phyloP scores from a whole-genome alignment of 2,329 filamentous ascomycete genomes.

The Trichophyton rubrum region DNA sequence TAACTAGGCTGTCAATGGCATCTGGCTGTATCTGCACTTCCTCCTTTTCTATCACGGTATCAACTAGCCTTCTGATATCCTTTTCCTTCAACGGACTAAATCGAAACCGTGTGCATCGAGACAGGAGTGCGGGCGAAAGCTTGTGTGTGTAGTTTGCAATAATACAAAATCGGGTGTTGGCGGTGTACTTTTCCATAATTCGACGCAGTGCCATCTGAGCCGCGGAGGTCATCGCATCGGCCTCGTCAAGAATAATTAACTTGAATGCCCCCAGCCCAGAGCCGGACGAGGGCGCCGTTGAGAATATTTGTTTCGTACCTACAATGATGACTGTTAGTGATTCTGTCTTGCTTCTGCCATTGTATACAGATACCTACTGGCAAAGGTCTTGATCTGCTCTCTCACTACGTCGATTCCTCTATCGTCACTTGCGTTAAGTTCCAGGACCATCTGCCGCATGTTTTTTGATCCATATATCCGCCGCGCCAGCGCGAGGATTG shows the following conservation, averaged over 20 bases:
- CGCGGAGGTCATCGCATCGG: conserved; percentile 98
- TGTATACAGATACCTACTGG: conserved; percentile 39
- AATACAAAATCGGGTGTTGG: conserved; percentile 94
- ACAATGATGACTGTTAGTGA: not conserved
- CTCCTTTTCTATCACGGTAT: conserved; percentile 82
- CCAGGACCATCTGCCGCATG: conserved; percentile 95
- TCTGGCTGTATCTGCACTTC: conserved; percentile 68
- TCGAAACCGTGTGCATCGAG: conserved; percentile 83
- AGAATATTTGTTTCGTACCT: conserved; percentile 89
- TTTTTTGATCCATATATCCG: conserved; percentile 86
- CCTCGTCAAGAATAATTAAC: conserved; percentile 93
- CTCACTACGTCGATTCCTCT: conserved; percentile 94
- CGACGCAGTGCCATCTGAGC: conserved; percentile 93
- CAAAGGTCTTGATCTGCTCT: conserved; percentile 99
- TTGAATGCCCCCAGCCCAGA: conserved; percentile 65
- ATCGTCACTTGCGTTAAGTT: conserved; percentile 94
- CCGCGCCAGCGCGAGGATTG: conserved; percentile 80
- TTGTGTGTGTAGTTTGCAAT: conserved; percentile 99
- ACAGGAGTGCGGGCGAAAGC: conserved; percentile 80
- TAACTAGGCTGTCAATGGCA: conserved; percentile 72
- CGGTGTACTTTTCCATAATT: conserved; percentile 99
- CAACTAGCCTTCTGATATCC: conserved; percentile 75
- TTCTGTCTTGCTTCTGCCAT: not conserved
- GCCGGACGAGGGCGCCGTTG: conserved; percentile 38
- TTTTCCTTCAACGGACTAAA: conserved; percentile 85